Evolutionary conservation across 192 early-diverging fungal species (phyloP).

Genomic region (Podila clonocystis): DNA sequence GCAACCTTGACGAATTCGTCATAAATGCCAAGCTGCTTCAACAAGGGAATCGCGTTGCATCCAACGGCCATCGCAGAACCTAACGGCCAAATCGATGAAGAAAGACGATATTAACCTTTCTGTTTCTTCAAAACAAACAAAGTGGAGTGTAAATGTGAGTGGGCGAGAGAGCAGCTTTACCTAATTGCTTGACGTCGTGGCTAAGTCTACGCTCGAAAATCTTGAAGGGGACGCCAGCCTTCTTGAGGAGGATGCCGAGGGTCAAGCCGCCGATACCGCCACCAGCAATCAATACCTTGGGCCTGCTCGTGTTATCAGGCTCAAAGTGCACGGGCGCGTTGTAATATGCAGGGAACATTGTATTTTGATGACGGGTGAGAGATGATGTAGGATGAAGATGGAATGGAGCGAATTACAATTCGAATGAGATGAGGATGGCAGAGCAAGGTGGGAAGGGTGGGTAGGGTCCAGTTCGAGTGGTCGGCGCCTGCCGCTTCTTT

Average conservation of each 20-base stretch:
- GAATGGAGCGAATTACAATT: too few relatives aligned
- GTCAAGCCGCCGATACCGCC: constrained; percentile 3
- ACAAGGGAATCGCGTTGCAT: not conserved
- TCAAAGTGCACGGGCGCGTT: too few relatives aligned
- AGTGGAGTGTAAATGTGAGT: not conserved
- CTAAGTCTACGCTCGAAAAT: not conserved
- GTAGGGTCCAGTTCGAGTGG: too few relatives aligned
- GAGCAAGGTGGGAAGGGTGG: too few relatives aligned
- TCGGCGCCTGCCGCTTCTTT: too few relatives aligned
- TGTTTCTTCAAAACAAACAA: not conserved
- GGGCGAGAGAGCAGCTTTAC: not conserved
- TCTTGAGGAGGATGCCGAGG: not conserved
- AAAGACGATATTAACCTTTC: not conserved
- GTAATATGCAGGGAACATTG: too few relatives aligned
- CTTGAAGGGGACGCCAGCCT: not conserved
- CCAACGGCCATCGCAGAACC: not conserved
- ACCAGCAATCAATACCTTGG: constrained; percentile 3
- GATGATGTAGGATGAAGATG: too few relatives aligned
- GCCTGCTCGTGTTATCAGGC: not conserved
- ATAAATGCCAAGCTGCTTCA: not conserved
- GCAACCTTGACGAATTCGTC: not conserved
- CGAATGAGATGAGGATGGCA: too few relatives aligned
- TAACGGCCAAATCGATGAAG: not conserved
- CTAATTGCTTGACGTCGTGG: not conserved
- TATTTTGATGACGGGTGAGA: too few relatives aligned